phyloP scores from a whole-genome alignment of 2,329 filamentous ascomycete genomes.

The Pseudocercospora ulei region DNA sequence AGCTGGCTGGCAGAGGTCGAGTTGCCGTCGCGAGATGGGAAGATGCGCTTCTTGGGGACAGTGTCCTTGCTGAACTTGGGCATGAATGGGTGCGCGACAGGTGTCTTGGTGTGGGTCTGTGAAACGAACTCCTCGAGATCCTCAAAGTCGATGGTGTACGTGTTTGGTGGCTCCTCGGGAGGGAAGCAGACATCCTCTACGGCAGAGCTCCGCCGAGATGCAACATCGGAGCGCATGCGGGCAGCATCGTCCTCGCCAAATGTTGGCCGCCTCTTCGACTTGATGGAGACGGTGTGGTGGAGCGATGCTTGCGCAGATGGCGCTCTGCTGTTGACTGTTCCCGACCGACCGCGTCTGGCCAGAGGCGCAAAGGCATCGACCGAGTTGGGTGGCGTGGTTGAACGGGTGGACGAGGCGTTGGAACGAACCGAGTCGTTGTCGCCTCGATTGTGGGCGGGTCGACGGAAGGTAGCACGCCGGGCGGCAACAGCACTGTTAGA shows the following conservation, averaged over 20 bases:
- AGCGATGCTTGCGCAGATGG: slow-evolving; percentile 51
- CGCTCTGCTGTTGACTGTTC: slow-evolving; percentile 53
- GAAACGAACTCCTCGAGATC: slow-evolving; percentile 85
- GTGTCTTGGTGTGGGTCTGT: slow-evolving; percentile 44
- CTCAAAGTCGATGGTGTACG: slow-evolving; percentile 81
- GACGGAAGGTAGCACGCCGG: slow-evolving; percentile 40
- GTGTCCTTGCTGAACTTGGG: slow-evolving; percentile 25
- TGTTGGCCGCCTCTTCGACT: slow-evolving; percentile 50
- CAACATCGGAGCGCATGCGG: slow-evolving; percentile 50
- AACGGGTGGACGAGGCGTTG: slow-evolving; percentile 40
- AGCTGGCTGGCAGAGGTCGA: neutral
- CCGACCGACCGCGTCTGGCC: slow-evolving; percentile 61
- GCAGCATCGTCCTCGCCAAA: slow-evolving; percentile 49
- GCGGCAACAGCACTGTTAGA: slow-evolving; percentile 34
- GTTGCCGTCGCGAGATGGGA: slow-evolving; percentile 44
- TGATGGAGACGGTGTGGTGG: slow-evolving; percentile 60
- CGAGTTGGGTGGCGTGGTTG: slow-evolving; percentile 83
- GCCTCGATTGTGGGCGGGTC: slow-evolving; percentile 28
- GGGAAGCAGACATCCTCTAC: slow-evolving; percentile 88
- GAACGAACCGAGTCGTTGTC: slow-evolving; percentile 21
- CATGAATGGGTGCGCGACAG: slow-evolving; percentile 38
- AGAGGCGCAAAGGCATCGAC: slow-evolving; percentile 94
- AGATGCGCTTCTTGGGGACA: slow-evolving; percentile 41
- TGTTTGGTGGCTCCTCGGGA: slow-evolving; percentile 65
- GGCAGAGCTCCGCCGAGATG: slow-evolving; percentile 58